Evolutionary conservation across 1,284 basidiomycete genomes (phyloP).

Genomic region (Gymnopus androsaceus): DNA sequence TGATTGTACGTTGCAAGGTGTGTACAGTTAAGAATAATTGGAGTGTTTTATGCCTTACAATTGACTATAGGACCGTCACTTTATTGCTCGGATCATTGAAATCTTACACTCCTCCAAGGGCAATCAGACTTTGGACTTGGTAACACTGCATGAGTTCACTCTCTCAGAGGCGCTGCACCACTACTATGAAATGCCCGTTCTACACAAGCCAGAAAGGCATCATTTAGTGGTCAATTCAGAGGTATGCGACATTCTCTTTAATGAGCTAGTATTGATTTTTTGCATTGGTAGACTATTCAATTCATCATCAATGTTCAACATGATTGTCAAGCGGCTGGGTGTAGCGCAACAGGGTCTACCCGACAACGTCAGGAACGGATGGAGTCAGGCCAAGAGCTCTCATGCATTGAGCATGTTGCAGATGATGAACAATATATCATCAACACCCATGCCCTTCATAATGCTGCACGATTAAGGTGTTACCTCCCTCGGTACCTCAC

Average conservation of each 20-base stretch:
- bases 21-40: not conserved
- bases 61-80: not conserved
- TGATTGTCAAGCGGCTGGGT: conserved; percentile 21
- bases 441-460: conserved; percentile 27
- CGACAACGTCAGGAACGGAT: not conserved
- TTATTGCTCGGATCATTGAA: not conserved
- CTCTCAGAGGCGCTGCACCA: too few relatives aligned
- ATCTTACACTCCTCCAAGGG: not conserved
- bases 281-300: conserved; percentile 20
- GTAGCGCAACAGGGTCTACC: not conserved
- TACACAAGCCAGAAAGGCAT: too few relatives aligned
- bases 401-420: conserved; percentile 15
- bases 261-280: not conserved
- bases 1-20: not conserved
- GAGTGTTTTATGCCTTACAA: not conserved
- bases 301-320: conserved; percentile 30
- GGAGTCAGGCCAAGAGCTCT: not conserved
- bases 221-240: too few relatives aligned
- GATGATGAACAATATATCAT: conserved; percentile 17
- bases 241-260: not conserved
- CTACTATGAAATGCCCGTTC: too few relatives aligned
- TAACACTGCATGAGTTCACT: not conserved
- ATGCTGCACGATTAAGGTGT: conserved; percentile 20
- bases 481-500: conserved; percentile 42
- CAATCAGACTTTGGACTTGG: not conserved